Percentiles rank a stretch among this genome's conserved stretches.
Conservation (phyloP, 2,329 filamentous ascomycete genomes). For the Fusarium proliferatum region DNA sequence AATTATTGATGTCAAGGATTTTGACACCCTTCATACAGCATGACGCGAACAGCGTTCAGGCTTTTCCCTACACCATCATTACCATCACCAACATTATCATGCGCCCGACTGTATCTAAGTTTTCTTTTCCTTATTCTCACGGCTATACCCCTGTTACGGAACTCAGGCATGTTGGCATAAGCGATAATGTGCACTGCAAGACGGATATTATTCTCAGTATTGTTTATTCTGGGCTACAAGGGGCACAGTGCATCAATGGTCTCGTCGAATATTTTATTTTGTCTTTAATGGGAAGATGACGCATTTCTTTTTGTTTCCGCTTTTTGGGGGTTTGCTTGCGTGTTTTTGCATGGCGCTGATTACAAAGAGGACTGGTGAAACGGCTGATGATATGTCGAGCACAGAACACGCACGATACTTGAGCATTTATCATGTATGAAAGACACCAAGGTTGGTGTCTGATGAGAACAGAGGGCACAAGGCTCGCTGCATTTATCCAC, state of each 20-base stretch:
- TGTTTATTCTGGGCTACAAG: slow-evolving; percentile 15
- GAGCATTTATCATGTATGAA: slow-evolving; percentile 30
- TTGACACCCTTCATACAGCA: background rate
- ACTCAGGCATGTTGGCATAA: slow-evolving; percentile 33
- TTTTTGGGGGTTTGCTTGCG: slow-evolving; percentile 17
- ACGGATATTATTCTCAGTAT: slow-evolving; percentile 19
- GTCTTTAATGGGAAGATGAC: slow-evolving; percentile 5
- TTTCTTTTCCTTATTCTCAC: slow-evolving; percentile 29
- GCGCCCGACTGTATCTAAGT: background rate
- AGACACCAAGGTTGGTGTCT: slow-evolving; percentile 15
- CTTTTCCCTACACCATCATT: slow-evolving; percentile 2
- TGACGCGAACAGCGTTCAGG: background rate
- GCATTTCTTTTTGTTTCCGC: background rate
- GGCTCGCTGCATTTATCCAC: slow-evolving; percentile 17
- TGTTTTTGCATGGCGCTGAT: slow-evolving; percentile 42
- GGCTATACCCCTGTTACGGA: slow-evolving; percentile 39
- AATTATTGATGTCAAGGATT: background rate
- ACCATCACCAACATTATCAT: background rate
- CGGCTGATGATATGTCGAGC: slow-evolving; percentile 26
- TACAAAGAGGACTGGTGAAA: slow-evolving; percentile 36
- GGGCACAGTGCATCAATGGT: slow-evolving; percentile 20
- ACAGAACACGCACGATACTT: slow-evolving; percentile 32
- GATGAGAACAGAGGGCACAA: slow-evolving; percentile 7
- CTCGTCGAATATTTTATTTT: slow-evolving; percentile 16
- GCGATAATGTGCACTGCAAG: slow-evolving; percentile 31